phyloP scores from a whole-genome alignment of 495 filamentous ascomycete species.

The Darksidea phi region DNA sequence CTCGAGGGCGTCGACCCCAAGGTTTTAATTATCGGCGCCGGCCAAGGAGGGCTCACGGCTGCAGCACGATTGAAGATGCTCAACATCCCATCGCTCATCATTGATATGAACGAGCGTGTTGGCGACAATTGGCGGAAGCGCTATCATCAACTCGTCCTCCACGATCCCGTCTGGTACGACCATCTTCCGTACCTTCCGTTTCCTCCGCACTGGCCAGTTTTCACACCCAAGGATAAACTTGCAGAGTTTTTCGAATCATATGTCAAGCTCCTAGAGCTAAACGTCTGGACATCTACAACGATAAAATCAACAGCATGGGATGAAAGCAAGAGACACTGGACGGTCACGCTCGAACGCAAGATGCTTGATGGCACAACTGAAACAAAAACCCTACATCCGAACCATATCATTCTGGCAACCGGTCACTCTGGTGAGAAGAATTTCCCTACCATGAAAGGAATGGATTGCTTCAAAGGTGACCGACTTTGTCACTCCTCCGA shows the following conservation, averaged over 20 bases:
- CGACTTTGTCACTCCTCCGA: conserved; percentile 68
- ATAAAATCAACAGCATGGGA: conserved; percentile 56
- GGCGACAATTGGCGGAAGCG: conserved; percentile 80
- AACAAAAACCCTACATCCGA: conserved; percentile 57
- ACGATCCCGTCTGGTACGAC: conserved; percentile 76
- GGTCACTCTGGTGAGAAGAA: conserved; percentile 72
- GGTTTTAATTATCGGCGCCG: conserved; percentile 64
- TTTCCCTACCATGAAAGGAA: conserved; percentile 61
- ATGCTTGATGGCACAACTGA: conserved; percentile 49
- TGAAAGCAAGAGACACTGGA: conserved; percentile 58
- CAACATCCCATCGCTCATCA: conserved; percentile 59
- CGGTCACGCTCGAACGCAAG: conserved; percentile 52
- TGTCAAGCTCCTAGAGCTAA: conserved; percentile 69
- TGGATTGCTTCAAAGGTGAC: conserved; percentile 59
- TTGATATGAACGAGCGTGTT: conserved; percentile 64
- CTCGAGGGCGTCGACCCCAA: conserved; percentile 59
- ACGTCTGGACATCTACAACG: conserved; percentile 66
- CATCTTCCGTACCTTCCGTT: conserved; percentile 73
- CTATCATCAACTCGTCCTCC: conserved; percentile 62
- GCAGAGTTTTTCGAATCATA: conserved; percentile 78
- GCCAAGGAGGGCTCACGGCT: conserved; percentile 60
- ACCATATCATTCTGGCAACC: conserved; percentile 68
- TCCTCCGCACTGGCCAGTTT: conserved; percentile 60
- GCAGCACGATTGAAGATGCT: conserved; percentile 74
- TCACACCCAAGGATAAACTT: conserved; percentile 71